These are phyloP conservation scores for Geotrichum bryndzae DNA, from an alignment of 1,139 yeast genomes.

Conservation along the genomic window DNA sequence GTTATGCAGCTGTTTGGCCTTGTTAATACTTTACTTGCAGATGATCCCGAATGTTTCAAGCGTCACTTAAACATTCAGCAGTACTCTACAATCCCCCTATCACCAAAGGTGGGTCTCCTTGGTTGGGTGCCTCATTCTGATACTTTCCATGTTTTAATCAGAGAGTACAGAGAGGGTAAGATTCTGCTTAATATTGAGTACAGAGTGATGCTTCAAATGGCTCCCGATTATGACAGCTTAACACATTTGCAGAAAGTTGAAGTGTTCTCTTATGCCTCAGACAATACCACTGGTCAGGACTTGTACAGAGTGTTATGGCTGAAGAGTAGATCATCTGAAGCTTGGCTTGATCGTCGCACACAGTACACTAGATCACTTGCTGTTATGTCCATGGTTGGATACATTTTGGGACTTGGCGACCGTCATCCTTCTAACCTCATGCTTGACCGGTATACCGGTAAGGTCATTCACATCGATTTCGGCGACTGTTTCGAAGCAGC, in stretches of 20 bases:
- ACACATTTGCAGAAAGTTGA: slow-evolving; percentile 90
- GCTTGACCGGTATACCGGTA: slow-evolving; percentile 91
- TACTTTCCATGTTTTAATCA: slow-evolving; percentile 87
- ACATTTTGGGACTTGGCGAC: slow-evolving; percentile 92
- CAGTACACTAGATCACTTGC: slow-evolving; percentile 94
- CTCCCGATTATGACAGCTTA: slow-evolving; percentile 90
- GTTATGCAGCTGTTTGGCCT: slow-evolving; percentile 97
- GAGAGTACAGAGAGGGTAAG: slow-evolving; percentile 90
- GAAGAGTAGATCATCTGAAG: slow-evolving; percentile 90
- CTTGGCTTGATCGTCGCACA: slow-evolving; percentile 96
- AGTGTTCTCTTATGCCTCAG: slow-evolving; percentile 91
- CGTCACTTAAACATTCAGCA: slow-evolving; percentile 90
- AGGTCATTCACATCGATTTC: slow-evolving; percentile 93
- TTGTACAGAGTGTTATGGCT: slow-evolving; percentile 93
- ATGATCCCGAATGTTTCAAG: slow-evolving; percentile 93
- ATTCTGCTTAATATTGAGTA: slow-evolving; percentile 88
- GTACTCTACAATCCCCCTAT: slow-evolving; percentile 87
- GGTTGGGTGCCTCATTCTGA: slow-evolving; percentile 99
- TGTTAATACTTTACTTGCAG: slow-evolving; percentile 80
- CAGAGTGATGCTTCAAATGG: slow-evolving; percentile 94
- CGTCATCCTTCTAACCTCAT: slow-evolving; percentile 95
- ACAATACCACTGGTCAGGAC: slow-evolving; percentile 95
- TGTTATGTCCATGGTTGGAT: slow-evolving; percentile 98
- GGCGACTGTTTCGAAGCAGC: slow-evolving; percentile 99
- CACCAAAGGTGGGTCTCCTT: slow-evolving; percentile 92